A percentile compares a stretch with the other conserved stretches of the same genome.
phyloP scores from a whole-genome alignment of 768 basidiomycete species.

The Strobilomyces confusus region DNA sequence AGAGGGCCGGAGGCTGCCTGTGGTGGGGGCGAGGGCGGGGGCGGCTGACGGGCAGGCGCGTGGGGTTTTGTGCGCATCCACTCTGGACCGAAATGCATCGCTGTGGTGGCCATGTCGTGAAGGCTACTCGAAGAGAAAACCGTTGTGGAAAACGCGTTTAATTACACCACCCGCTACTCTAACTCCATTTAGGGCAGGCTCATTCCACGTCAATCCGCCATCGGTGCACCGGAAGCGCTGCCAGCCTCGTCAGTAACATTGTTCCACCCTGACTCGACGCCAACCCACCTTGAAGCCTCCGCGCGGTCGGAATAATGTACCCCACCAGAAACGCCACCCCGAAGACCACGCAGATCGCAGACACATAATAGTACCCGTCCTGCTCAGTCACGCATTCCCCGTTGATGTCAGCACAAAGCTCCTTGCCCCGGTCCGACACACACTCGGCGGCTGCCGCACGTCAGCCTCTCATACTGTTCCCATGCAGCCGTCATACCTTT shows the following conservation, averaged over 20 bases:
- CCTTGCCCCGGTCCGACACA: slow-evolving; percentile 88
- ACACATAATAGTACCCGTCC: slow-evolving; percentile 91
- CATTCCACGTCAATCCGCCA: slow-evolving; percentile 58
- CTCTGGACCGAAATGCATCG: slow-evolving; percentile 90
- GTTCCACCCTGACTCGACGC: neutral
- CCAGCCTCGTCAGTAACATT: slow-evolving; percentile 4
- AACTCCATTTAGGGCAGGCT: slow-evolving; percentile 33
- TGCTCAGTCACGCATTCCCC: slow-evolving; percentile 80
- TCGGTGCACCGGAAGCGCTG: slow-evolving; percentile 64
- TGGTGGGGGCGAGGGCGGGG: slow-evolving; percentile 59
- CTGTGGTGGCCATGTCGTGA: slow-evolving; percentile 50
- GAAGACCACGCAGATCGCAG: slow-evolving; percentile 69
- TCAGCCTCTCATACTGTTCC: slow-evolving; percentile 4
- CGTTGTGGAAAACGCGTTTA: slow-evolving; percentile 23
- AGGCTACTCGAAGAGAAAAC: slow-evolving; percentile 17
- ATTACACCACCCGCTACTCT: slow-evolving; percentile 14
- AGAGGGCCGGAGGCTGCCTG: slow-evolving; percentile 35
- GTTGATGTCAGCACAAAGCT: slow-evolving; percentile 64
- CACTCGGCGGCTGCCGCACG: slow-evolving; percentile 68
- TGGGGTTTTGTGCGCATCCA: slow-evolving; percentile 87
- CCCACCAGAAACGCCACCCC: slow-evolving; percentile 70
- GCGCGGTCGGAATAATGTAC: slow-evolving; percentile 82
- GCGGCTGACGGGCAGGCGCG: slow-evolving; percentile 47
- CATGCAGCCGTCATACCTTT: slow-evolving; percentile 42
- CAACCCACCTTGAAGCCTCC: slow-evolving; percentile 75